Evolutionary conservation across 176 grass and related monocot genomes (phyloP).

Genomic region (Poa pratensis): DNA sequence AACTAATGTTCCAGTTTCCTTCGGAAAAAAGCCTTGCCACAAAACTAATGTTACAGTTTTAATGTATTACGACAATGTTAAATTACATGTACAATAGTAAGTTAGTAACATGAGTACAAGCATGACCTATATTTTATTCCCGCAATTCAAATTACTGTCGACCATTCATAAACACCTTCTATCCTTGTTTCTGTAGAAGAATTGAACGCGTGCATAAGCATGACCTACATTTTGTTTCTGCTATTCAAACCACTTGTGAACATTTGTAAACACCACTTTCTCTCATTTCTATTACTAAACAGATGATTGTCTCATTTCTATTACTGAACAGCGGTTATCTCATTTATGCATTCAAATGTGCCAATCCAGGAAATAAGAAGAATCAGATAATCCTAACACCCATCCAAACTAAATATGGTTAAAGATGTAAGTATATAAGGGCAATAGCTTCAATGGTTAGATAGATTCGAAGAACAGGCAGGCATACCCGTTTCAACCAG

Average conservation of each 20-base stretch:
- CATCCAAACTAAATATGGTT: conserved; percentile 19
- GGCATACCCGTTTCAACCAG: conserved; percentile 92
- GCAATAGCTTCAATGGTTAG: neutral
- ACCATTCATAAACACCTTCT: too few relatives aligned
- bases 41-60: too few relatives aligned
- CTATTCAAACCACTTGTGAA: conserved; percentile 23
- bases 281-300: conserved; percentile 8
- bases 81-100: too few relatives aligned
- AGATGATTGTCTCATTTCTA: neutral
- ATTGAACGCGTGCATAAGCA: neutral
- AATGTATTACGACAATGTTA: too few relatives aligned
- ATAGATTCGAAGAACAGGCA: conserved; percentile 15
- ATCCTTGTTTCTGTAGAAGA: too few relatives aligned
- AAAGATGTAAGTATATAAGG: conserved; percentile 13
- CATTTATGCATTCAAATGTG: conserved; percentile 3
- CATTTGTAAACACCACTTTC: neutral
- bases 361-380: neutral
- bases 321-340: conserved; percentile 6
- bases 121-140: too few relatives aligned
- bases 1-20: too few relatives aligned
- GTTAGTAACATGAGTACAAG: too few relatives aligned
- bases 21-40: too few relatives aligned
- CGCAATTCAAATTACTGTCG: too few relatives aligned
- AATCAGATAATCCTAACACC: neutral
- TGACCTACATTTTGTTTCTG: neutral